phyloP scores from a whole-genome alignment of 495 filamentous ascomycete species.

The Hyaloscypha hepaticicola region DNA sequence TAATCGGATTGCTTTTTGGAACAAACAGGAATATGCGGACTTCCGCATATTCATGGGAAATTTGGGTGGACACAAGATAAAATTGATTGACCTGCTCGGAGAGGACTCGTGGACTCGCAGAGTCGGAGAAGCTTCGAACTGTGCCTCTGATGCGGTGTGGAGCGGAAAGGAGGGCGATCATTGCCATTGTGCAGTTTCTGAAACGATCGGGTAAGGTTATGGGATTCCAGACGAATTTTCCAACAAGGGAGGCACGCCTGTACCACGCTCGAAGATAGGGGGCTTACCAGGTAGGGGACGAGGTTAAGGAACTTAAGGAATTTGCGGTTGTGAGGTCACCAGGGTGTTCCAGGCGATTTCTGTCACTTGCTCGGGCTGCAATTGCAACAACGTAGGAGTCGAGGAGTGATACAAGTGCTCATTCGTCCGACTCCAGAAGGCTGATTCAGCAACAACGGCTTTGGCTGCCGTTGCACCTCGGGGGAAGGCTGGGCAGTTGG shows the following conservation, averaged over 20 bases:
- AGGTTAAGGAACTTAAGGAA: too few relatives aligned
- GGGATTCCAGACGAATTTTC: neutral
- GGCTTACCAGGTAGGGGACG: neutral
- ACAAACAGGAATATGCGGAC: neutral
- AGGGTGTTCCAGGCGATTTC: neutral
- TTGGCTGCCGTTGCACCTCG: conserved; percentile 11
- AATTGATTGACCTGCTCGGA: neutral
- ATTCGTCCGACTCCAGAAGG: neutral
- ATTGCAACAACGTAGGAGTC: neutral
- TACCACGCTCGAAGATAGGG: neutral
- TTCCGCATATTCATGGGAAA: neutral
- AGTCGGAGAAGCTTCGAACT: neutral
- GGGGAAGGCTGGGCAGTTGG: neutral
- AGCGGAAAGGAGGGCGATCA: neutral
- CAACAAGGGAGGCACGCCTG: neutral
- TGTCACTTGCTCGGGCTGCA: neutral
- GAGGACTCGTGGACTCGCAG: neutral
- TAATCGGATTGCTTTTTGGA: neutral
- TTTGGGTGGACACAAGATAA: neutral
- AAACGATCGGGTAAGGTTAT: neutral
- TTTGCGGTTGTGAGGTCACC: neutral
- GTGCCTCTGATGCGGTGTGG: neutral
- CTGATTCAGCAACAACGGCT: conserved; percentile 8
- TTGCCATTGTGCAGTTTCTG: neutral
- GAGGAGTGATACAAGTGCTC: neutral